Conservation (phyloP, 2,329 filamentous ascomycete species). For the Colletotrichum sp. region DNA sequence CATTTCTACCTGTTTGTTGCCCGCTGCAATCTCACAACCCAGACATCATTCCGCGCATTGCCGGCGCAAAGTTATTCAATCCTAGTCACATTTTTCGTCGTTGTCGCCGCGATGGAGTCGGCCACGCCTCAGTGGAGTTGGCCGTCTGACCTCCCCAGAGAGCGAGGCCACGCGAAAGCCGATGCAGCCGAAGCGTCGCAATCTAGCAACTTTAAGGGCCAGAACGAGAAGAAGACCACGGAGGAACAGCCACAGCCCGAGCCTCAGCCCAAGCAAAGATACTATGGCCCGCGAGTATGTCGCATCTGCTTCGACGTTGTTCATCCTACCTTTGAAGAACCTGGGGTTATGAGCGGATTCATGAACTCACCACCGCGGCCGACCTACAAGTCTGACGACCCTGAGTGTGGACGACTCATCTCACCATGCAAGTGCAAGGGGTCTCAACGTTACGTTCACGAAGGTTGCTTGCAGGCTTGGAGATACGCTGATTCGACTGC, state of each 20-base stretch:
- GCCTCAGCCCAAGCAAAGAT: conserved; percentile 31
- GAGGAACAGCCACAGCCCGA: not conserved
- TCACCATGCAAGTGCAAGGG: conserved; percentile 94
- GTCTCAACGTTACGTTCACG: conserved; percentile 91
- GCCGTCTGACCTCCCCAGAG: conserved; percentile 3
- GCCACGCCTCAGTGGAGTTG: conserved; percentile 13
- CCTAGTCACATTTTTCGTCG: not conserved
- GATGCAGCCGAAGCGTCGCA: not conserved
- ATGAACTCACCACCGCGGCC: conserved; percentile 32
- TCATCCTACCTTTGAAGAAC: conserved; percentile 48
- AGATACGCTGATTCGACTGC: conserved; percentile 71
- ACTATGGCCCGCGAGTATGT: conserved; percentile 77
- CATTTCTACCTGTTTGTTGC: not conserved
- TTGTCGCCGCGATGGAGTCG: not conserved
- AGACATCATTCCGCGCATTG: not conserved
- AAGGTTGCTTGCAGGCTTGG: conserved; percentile 86
- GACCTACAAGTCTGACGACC: conserved; percentile 75
- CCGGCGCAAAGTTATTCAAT: not conserved
- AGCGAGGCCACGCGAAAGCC: not conserved
- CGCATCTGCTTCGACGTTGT: conserved; percentile 85
- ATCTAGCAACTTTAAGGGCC: not conserved
- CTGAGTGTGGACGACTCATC: conserved; percentile 77
- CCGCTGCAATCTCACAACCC: not conserved
- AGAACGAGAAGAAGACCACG: not conserved
- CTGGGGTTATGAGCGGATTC: conserved; percentile 21